Base-by-base conservation (phyloP, 306 rosid species). In the Cucumis melo region DNA sequence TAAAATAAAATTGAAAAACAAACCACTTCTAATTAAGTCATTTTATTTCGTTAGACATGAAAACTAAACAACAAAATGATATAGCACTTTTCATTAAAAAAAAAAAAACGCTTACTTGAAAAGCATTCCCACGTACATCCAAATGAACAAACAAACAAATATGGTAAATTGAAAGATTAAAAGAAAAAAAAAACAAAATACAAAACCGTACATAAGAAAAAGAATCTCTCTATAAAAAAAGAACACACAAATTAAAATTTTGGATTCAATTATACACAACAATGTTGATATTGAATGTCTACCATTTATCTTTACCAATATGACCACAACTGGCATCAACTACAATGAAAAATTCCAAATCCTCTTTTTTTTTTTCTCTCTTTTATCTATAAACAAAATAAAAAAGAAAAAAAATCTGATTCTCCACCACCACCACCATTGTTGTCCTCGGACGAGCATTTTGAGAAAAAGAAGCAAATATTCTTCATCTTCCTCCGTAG, bases 251-350 rank as follows among this genome's bases (percentile, higher is more conserved):
- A 70, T 24, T 24, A 12, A 71, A 71, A 14, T 71, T 71, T 46
- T 48, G 54, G 41, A 71, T 21, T 21, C 75, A 71, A 24, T 71
- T 68, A n/a, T 66, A 68, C 74, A 68, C 36, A 68, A 68, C 36
- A 68, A 44, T 68, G 1, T 68, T 68, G 38, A 68, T 44, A 10
- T 10, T 68, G 56, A 44, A 71, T 46, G 39, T 20, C 5, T 70
- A 48, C 55, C 39, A 67, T 32, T 39, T 39, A 46, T 23, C 19
- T 11, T 21, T 21, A 50, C 34, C 23, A 16, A 7, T 9, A 27
- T 63, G 8, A 63, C 71, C 71, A 32, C 21, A 27, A 71, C 75
- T 71, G 75, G 75, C 76, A 72, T 44, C 59, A 72, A 72, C 76
- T 51, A 46, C 12, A 72, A 8, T 4, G 10, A 51, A 24, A 46